Evolutionary conservation across 2,329 filamentous ascomycete species (phyloP), one percentile per base, ranked within the genome.

Genomic region (Exutisphaerella laricina): DNA sequence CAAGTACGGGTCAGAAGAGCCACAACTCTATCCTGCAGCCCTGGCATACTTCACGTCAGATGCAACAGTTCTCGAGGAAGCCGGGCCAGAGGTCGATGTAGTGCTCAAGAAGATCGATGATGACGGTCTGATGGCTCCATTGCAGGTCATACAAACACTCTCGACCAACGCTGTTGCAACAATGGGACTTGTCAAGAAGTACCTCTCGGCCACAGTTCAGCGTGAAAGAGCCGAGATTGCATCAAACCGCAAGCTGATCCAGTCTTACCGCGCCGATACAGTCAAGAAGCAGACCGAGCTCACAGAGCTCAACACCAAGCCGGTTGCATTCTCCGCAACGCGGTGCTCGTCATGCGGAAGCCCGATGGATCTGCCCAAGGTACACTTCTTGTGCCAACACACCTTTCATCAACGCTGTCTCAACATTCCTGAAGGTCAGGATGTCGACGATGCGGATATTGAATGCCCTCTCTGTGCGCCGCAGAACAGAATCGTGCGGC

Each of bases 381-480:
- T 98, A 35, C 92, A 98, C 62, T 98, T 98, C 64, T 68, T 98
- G 50, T 98, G 92, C 71, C 95, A 94, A 64, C 92, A 98, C 64
- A 89, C 84, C 48, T 98, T 96, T 72, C 92, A 98, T 62, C 87
- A 94, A 68, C 77, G 86, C 33, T 98, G 90, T 65, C 70, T 98
- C 30, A 85, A 86, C 60, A 71, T 73, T 4, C 55, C 58, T 6
- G 51, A 54, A 31, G 45, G 40, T 12, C 65, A 61, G 4, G 64
- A 61, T 3, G 67, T 69, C 21, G 73, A 77, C 16, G 67, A 69
- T 25, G 72, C 76, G 13, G 80, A 82, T 39, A 73, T 78, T 7
- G 88, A 96, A 65, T 98, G 92, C 62, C 88, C 90, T 7, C 75
- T 88, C 23, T 98, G 92, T 58, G 81, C 85, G 18, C 75, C 79